A percentile compares a stretch with the other conserved stretches of the same genome.
These are phyloP conservation scores for Colletotrichum sp. DNA, from an alignment of 2,329 filamentous ascomycete species.

Conservation along the genomic window DNA sequence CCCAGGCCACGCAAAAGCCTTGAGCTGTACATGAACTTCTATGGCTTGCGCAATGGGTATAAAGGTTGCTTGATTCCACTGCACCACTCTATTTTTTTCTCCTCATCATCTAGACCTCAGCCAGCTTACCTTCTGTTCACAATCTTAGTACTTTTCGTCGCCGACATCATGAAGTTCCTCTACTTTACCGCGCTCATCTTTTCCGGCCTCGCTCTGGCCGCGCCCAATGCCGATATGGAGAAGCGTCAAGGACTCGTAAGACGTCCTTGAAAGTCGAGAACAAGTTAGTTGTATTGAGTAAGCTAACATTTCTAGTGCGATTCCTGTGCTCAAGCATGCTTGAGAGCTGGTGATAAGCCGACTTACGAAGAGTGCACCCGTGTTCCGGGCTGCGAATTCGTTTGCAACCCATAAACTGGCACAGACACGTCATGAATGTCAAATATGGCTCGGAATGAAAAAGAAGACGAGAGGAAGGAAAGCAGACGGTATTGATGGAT, in stretches of 20 bases:
- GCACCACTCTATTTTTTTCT: neutral
- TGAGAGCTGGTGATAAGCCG: neutral
- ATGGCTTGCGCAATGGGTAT: neutral
- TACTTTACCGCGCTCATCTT: neutral
- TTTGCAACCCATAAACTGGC: neutral
- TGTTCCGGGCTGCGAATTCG: neutral
- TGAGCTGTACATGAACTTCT: neutral
- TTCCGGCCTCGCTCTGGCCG: neutral
- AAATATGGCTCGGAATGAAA: neutral
- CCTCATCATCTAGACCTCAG: neutral
- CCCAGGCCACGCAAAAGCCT: neutral
- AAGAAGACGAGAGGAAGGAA: accelerated
- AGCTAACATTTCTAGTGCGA: neutral
- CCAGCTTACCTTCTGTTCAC: neutral
- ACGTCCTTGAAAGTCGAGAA: neutral
- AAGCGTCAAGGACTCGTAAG: neutral
- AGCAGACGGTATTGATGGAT: neutral
- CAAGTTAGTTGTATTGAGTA: neutral
- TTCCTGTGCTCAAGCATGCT: neutral
- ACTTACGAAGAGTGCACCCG: neutral
- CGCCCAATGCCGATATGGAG: neutral
- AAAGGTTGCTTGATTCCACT: neutral
- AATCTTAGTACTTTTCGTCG: neutral
- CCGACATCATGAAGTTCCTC: neutral
- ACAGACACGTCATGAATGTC: neutral